A percentile compares a stretch with the other conserved stretches of the same genome.
Evolutionary conservation across 768 basidiomycete species (phyloP).

Genomic region (Clathrus columnatus): DNA sequence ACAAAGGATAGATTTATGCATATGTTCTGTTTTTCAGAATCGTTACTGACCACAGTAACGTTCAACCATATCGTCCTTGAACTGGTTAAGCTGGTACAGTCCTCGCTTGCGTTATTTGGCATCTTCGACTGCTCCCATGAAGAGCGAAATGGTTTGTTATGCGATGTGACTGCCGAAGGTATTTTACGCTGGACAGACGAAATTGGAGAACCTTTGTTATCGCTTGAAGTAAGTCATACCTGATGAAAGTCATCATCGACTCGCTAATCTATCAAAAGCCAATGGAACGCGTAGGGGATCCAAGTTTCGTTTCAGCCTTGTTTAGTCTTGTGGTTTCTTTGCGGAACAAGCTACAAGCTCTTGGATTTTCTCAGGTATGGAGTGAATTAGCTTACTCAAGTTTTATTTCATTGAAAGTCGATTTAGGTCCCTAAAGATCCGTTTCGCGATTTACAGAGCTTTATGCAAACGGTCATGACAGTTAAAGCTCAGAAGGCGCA

Average conservation of each 20-base stretch:
- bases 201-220: slow-evolving; percentile 52
- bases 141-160: slow-evolving; percentile 57
- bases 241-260: background rate
- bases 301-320: slow-evolving; percentile 58
- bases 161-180: slow-evolving; percentile 67
- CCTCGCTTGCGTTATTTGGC: slow-evolving; percentile 62
- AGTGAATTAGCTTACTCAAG: slow-evolving; percentile 8
- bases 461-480: slow-evolving; percentile 39
- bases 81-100: slow-evolving; percentile 67
- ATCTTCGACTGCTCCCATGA: slow-evolving; percentile 36
- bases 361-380: slow-evolving; percentile 38
- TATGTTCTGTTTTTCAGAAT: slow-evolving; percentile 53
- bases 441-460: slow-evolving; percentile 58
- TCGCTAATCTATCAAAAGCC: slow-evolving; percentile 31
- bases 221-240: slow-evolving; percentile 43
- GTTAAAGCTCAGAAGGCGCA: slow-evolving; percentile 17
- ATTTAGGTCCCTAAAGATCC: slow-evolving; percentile 59
- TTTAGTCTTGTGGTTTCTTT: slow-evolving; percentile 58
- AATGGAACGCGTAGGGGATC: slow-evolving; percentile 67
- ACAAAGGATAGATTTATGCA: slow-evolving; percentile 75
- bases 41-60: slow-evolving; percentile 22
- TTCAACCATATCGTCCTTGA: slow-evolving; percentile 67
- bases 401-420: slow-evolving; percentile 15
- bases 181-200: slow-evolving; percentile 59
- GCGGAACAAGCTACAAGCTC: slow-evolving; percentile 59